Percentiles rank a stretch among this genome's conserved stretches.
These are phyloP conservation scores for Aspergillus ochraceus DNA, from an alignment of 2,329 filamentous ascomycete species.

Conservation along the genomic window DNA sequence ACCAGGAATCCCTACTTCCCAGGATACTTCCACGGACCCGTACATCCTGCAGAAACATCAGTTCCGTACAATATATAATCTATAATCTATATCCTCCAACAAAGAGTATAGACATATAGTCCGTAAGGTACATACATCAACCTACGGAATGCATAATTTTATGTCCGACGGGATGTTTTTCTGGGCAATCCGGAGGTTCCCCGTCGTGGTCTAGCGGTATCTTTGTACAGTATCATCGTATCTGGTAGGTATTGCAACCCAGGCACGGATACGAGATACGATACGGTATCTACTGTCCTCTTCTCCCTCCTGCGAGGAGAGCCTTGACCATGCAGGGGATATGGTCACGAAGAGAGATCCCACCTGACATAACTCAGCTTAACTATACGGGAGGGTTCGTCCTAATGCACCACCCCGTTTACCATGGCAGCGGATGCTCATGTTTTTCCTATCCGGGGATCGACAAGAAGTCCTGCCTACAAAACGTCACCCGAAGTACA, in stretches of 20 bases:
- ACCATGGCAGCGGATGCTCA: background rate
- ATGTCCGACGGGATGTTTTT: background rate
- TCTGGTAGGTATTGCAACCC: too few relatives aligned
- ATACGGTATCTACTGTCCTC: too few relatives aligned
- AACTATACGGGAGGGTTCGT: background rate
- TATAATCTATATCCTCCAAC: too few relatives aligned
- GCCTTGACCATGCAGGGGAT: too few relatives aligned
- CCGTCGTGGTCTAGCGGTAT: background rate
- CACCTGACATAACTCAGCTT: background rate
- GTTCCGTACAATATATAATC: too few relatives aligned
- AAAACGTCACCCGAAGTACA: slow-evolving; percentile 11
- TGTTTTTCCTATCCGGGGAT: background rate
- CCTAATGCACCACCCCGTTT: background rate
- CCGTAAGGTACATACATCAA: too few relatives aligned
- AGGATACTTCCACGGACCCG: too few relatives aligned
- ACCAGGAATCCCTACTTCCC: too few relatives aligned
- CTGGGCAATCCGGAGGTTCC: background rate
- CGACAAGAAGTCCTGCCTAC: background rate
- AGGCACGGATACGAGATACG: background rate
- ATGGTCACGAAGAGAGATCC: background rate
- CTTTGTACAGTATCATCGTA: too few relatives aligned
- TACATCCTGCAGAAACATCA: too few relatives aligned
- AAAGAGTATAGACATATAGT: too few relatives aligned
- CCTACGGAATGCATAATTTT: background rate
- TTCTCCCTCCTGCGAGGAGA: too few relatives aligned